Evolutionary conservation across 345 rosid species (phyloP).

Genomic region (Alliaria petiolata): DNA sequence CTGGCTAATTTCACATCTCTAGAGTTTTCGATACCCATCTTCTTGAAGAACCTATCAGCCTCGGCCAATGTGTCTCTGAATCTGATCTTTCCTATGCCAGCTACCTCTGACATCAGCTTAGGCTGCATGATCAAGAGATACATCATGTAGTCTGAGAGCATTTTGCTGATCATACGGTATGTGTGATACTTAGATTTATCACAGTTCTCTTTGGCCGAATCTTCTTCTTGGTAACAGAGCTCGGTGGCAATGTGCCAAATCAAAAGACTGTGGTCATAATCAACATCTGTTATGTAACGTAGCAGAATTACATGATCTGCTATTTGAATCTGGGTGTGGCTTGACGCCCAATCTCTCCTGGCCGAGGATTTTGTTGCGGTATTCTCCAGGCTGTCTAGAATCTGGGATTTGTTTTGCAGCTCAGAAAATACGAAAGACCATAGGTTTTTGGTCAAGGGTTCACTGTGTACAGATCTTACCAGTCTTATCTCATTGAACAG

Average conservation of each 20-base stretch:
- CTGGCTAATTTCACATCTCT: neutral
- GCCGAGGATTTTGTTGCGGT: neutral
- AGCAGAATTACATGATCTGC: neutral
- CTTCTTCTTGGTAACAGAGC: conserved; percentile 27
- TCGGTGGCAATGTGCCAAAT: conserved; percentile 54
- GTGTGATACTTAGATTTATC: neutral
- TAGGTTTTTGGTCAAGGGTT: neutral
- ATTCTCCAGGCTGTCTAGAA: neutral
- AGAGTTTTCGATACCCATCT: neutral
- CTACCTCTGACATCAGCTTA: conserved; percentile 20
- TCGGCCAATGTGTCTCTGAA: conserved; percentile 35
- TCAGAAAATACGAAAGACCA: neutral
- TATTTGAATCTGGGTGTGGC: neutral
- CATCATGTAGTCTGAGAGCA: conserved; percentile 31
- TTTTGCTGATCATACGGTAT: conserved; percentile 8
- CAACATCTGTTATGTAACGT: conserved; percentile 13
- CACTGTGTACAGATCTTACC: neutral
- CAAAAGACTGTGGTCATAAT: conserved; percentile 44
- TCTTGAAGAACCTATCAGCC: neutral
- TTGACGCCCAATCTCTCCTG: conserved; percentile 12
- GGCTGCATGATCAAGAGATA: conserved; percentile 32
- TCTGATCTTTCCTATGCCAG: conserved; percentile 32
- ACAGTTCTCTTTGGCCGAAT: neutral
- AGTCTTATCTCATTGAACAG: neutral
- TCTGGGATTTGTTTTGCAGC: neutral